Conservation (phyloP, 2,329 filamentous ascomycete genomes). For the Aspergillus alliaceus region DNA sequence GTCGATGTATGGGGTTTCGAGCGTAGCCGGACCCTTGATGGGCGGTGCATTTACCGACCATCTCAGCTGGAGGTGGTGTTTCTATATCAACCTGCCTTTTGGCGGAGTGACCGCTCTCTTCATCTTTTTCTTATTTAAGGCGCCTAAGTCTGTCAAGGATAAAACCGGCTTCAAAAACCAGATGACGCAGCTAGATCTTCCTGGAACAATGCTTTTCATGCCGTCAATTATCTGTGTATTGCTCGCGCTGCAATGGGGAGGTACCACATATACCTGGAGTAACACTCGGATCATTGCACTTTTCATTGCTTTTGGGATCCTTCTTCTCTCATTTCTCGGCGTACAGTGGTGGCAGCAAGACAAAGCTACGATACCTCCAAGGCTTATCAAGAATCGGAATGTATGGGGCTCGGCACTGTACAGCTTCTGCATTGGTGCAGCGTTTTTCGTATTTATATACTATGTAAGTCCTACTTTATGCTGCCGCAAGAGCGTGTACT, state of each 20-base stretch:
- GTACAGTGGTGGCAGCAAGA: conserved; percentile 42
- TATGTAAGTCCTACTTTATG: conserved; percentile 32
- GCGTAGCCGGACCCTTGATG: conserved; percentile 44
- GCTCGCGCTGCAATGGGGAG: conserved; percentile 51
- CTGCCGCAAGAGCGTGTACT: background rate
- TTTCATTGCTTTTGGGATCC: conserved; percentile 52
- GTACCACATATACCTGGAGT: conserved; percentile 46
- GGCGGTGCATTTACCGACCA: conserved; percentile 47
- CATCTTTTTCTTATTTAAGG: conserved; percentile 33
- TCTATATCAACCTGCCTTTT: conserved; percentile 43
- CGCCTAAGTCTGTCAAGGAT: conserved; percentile 25
- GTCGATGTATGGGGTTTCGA: conserved; percentile 44
- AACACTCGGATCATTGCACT: conserved; percentile 48
- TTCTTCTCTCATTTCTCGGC: conserved; percentile 43
- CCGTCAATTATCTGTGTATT: conserved; percentile 48
- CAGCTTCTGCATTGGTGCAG: conserved; percentile 44
- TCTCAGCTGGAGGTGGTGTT: conserved; percentile 47
- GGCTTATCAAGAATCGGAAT: conserved; percentile 46
- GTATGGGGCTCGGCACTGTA: conserved; percentile 43
- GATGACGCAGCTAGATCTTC: conserved; percentile 39
- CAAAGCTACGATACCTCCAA: conserved; percentile 46
- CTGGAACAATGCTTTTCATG: conserved; percentile 48
- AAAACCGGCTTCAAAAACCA: conserved; percentile 24
- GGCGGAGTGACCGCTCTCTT: conserved; percentile 33
- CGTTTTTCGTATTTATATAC: conserved; percentile 47